phyloP scores from a whole-genome alignment of 1,139 yeast species.

The Geotrichum siamense region DNA sequence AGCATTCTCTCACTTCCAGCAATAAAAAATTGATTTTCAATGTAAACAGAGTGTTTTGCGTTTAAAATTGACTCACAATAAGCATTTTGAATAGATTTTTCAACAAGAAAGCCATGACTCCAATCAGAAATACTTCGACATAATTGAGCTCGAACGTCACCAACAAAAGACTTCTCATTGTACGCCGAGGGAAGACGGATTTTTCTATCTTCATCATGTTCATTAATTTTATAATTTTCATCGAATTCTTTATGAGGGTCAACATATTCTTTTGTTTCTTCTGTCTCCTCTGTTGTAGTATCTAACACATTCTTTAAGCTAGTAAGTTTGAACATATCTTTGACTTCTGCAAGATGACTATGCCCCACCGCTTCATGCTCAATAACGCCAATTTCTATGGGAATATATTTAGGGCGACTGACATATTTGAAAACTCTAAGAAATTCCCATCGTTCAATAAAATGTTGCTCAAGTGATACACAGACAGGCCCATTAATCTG shows the following conservation, averaged over 20 bases:
- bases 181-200: slow-evolving; percentile 14
- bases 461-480: slow-evolving; percentile 20
- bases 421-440: slow-evolving; percentile 20
- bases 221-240: slow-evolving; percentile 12
- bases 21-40: slow-evolving; percentile 22
- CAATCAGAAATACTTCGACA: slow-evolving; percentile 20
- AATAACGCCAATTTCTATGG: slow-evolving; percentile 18
- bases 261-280: slow-evolving; percentile 8
- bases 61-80: slow-evolving; percentile 16
- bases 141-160: slow-evolving; percentile 18
- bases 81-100: slow-evolving; percentile 21
- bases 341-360: slow-evolving; percentile 4
- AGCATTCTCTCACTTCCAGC: slow-evolving; percentile 18
- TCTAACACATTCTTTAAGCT: slow-evolving; percentile 4
- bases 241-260: slow-evolving; percentile 16
- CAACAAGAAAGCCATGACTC: slow-evolving; percentile 21
- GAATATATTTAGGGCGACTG: slow-evolving; percentile 19
- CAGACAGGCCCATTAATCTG: slow-evolving; percentile 21
- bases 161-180: slow-evolving; percentile 15
- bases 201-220: slow-evolving; percentile 11
- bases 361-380: slow-evolving; percentile 11
- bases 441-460: slow-evolving; percentile 22
- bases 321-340: slow-evolving; percentile 1
- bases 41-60: slow-evolving; percentile 20
- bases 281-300: neutral